Evolutionary conservation across 139 green algal species (phyloP), one percentile per base, ranked within the genome.

Genomic region (Chlamydomonas eustigma): DNA sequence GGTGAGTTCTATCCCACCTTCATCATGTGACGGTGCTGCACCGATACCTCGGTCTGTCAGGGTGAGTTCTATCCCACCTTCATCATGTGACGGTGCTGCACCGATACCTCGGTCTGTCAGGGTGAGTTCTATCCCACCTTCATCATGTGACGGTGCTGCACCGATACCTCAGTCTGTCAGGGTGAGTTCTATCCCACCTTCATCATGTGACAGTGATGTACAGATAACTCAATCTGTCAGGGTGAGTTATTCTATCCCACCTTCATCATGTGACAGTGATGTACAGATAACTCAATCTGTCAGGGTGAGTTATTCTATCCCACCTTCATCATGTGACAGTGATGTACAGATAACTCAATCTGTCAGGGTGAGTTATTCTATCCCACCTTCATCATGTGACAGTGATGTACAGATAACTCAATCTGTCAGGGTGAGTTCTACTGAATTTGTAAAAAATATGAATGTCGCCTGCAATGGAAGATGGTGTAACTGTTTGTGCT

Each of bases 1-100:
- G 79, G n/a, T n/a, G n/a, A 66, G 37, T 58, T 4, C 18, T 63
- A 18, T 75, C 85, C 33, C 84, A 84, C 80, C 37, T 83, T 50
- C 78, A 86, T 37, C 80, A 83, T 65, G 71, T 86, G 0, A 88
- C 84, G 4, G 72, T 86, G 71, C 77, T 88, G 58, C 84, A 88
- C 76, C 74, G 78, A 50, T 88, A 78, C 75, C 34, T 34, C 4
- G 78, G 83, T 30, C 50, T 83, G 8, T 2, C 35, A 1, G 73
- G 79, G n/a, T n/a, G n/a, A 66, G 37, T 58, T 4, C 18, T 63
- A 18, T 75, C 85, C 33, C 84, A 84, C 80, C 37, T 83, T 50
- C 78, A 86, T 37, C 80, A 83, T 65, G 71, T 86, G 0, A 88
- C 84, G 4, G 72, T 86, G 71, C 77, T 88, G 58, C 84, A 88